Percentiles rank a stretch among this genome's conserved stretches.
Conservation (phyloP, 2,329 filamentous ascomycete genomes). For the Fusarium sp. region DNA sequence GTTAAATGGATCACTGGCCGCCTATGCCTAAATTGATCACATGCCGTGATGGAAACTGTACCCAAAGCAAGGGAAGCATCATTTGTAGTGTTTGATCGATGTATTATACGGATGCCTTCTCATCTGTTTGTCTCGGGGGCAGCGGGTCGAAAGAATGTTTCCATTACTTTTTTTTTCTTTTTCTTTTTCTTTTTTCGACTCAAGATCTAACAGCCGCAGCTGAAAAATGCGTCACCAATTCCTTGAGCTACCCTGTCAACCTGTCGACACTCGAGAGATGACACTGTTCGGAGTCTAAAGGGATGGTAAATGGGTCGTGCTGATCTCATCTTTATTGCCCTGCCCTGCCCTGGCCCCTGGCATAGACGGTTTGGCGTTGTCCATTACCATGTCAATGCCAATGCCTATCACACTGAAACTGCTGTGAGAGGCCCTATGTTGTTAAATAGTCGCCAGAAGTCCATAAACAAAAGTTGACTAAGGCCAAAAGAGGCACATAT, state of each 20-base stretch:
- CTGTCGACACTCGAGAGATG: constrained; percentile 8
- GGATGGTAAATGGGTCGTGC: constrained; percentile 43
- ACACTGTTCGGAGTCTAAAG: constrained; percentile 33
- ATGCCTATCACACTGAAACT: constrained; percentile 7
- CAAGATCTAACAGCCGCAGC: constrained; percentile 32
- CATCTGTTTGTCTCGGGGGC: constrained; percentile 20
- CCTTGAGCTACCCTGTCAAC: constrained; percentile 3
- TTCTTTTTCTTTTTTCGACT: constrained; percentile 2
- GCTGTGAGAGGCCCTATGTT: not conserved
- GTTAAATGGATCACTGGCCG: constrained; percentile 9
- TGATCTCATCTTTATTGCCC: constrained; percentile 39
- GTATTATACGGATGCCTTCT: not conserved
- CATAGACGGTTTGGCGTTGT: constrained; percentile 20
- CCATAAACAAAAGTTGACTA: not conserved
- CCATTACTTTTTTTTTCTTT: constrained; percentile 19
- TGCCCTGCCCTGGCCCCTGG: constrained; percentile 11
- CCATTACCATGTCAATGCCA: not conserved
- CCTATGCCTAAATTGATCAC: not conserved
- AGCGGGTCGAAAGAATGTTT: constrained; percentile 23
- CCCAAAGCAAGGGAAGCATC: constrained; percentile 9
- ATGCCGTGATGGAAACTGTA: constrained; percentile 3
- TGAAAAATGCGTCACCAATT: constrained; percentile 35
- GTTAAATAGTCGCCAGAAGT: not conserved
- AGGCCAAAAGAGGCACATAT: constrained; percentile 5
- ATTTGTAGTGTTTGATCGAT: not conserved